A percentile compares a stretch with the other conserved stretches of the same genome.
These are phyloP conservation scores for Didymella sp. DNA, from an alignment of 2,329 filamentous ascomycete genomes.

Conservation along the genomic window DNA sequence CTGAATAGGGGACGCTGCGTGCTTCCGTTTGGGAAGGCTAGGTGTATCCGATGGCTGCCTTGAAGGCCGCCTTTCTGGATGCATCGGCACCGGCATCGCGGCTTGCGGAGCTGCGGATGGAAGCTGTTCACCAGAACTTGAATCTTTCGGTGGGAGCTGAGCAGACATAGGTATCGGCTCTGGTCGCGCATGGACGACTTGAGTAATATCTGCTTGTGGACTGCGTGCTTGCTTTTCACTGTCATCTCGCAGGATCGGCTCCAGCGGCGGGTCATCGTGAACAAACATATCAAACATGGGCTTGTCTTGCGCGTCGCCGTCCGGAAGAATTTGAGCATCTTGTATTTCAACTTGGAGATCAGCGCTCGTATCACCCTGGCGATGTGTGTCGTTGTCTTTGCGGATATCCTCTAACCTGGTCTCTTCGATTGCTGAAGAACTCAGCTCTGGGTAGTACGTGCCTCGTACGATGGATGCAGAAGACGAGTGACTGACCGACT, in stretches of 20 bases:
- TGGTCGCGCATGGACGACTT: not conserved
- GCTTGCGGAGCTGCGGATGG: not conserved
- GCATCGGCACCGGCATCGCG: not conserved
- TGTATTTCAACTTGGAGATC: not conserved
- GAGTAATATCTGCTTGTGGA: not conserved
- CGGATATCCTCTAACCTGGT: not conserved
- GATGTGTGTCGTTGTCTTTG: not conserved
- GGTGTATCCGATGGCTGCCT: not conserved
- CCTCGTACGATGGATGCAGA: conserved; percentile 37
- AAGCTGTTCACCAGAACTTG: conserved; percentile 18
- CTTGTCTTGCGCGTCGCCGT: not conserved
- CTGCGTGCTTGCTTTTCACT: not conserved
- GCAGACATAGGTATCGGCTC: conserved; percentile 23
- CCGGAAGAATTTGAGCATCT: not conserved
- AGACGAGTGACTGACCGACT: conserved; percentile 26
- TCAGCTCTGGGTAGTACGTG: conserved; percentile 29
- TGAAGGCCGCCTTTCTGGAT: not conserved
- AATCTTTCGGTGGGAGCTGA: conserved; percentile 16
- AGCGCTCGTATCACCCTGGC: not conserved
- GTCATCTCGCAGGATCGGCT: not conserved
- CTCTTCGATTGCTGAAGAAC: conserved; percentile 8
- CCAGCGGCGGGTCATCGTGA: not conserved
- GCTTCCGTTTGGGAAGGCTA: conserved; percentile 34
- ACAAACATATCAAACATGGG: not conserved
- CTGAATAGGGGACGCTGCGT: conserved; percentile 28